Conservation (phyloP, 1,284 basidiomycete genomes). For the Anthracocystis panici-leucophaei region DNA sequence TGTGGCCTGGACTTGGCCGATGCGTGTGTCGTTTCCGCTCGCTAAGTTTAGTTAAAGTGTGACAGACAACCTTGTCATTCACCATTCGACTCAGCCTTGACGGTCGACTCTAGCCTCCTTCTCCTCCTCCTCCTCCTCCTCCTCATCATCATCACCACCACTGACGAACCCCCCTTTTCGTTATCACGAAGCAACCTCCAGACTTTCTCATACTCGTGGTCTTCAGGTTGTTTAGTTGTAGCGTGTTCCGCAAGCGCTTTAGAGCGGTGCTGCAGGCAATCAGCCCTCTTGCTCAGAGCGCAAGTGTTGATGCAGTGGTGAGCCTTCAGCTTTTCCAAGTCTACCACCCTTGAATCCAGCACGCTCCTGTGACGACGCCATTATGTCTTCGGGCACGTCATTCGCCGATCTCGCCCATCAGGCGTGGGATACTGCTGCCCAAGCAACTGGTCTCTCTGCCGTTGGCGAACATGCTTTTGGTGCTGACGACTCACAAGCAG, state of each 20-base stretch:
- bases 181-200: too few relatives aligned
- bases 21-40: too few relatives aligned
- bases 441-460: slow-evolving; percentile 32
- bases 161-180: too few relatives aligned
- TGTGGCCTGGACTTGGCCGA: too few relatives aligned
- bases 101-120: too few relatives aligned
- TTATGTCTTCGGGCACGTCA: slow-evolving; percentile 52
- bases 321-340: neutral
- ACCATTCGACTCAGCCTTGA: too few relatives aligned
- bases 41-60: too few relatives aligned
- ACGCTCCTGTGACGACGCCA: neutral
- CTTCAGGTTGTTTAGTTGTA: neutral
- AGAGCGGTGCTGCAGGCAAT: too few relatives aligned
- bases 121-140: too few relatives aligned
- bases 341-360: neutral
- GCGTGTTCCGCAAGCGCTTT: neutral
- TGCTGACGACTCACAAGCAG: neutral
- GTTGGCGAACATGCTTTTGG: slow-evolving; percentile 6
- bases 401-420: slow-evolving; percentile 53
- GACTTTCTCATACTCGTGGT: neutral
- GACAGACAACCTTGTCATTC: too few relatives aligned
- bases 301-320: neutral
- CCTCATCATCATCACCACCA: too few relatives aligned
- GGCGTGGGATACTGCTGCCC: slow-evolving; percentile 42
- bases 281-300: neutral